Base-by-base conservation (phyloP, 176 grass and related monocot species). In the Lolium rigidum region DNA sequence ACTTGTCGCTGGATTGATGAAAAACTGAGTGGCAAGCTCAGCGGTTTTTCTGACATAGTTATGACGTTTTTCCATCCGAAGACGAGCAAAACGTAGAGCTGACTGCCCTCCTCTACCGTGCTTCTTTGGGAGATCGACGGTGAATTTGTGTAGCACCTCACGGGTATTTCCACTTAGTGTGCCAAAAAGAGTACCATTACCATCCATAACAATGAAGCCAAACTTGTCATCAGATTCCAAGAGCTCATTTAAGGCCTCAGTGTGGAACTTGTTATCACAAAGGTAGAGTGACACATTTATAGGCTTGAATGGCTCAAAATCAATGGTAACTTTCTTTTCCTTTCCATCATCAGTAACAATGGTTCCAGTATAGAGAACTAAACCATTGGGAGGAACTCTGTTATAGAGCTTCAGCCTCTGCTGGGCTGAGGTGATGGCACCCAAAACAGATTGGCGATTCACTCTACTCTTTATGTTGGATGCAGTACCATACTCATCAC, bases 391-490 rank as follows among this genome's bases (percentile, higher is more conserved):
- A 79, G 89, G 84, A 70, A 90, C 84, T 65, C 86, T 90, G 80
- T 87, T 90, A 13, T 90, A 90, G 22, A 90, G 89, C 47, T 90
- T 90, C 80, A 90, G 59, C 84, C 89, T 90, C 84, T 90, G 89
- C 65, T 90, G 89, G 72, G 84, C 84, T 83, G 84, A 87, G 79
- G 84, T 90, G 65, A 90, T 90, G 47, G 89, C 89, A 79, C 46
- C 84, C 84, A 90, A 79, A 52, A 90, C 89, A 58, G 89, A 90
- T 78, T 87, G 89, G 12, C 84, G 89, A 73, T 90, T 90, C 7
- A 90, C 88, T 73, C 88, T 90, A 86, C 88, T 86, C 84, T 86
- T 90, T 22, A 90, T 90, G 56, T 90, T 90, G 77, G 88, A 90
- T 56, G 89, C 89, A 57, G 84, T 90, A 56, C 89, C 84, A 79